phyloP scores from a whole-genome alignment of 306 rosid genomes.

The Rubus idaeus region DNA sequence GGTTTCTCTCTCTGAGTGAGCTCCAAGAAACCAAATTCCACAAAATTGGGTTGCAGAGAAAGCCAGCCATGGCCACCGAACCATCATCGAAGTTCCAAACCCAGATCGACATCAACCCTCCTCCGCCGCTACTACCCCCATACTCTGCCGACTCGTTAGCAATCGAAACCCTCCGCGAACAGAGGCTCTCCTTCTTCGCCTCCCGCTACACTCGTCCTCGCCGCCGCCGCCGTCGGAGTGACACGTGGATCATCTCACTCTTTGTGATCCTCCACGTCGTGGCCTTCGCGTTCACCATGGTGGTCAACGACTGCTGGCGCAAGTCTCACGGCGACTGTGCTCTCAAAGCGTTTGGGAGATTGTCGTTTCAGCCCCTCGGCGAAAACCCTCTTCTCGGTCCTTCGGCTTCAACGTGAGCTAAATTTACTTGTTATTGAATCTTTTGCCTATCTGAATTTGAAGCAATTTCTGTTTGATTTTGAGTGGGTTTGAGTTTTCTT shows the following conservation, averaged over 20 bases:
- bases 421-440: constrained; percentile 2
- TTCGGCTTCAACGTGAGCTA: constrained; percentile 78
- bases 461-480: neutral
- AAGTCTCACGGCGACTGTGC: constrained; percentile 72
- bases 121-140: constrained; percentile 17
- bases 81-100: constrained; percentile 28
- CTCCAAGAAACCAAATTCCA: neutral
- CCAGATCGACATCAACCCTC: constrained; percentile 51
- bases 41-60: neutral
- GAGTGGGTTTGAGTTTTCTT: constrained; percentile 1
- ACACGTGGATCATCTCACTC: constrained; percentile 84
- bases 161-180: constrained; percentile 34
- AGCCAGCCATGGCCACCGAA: constrained; percentile 32
- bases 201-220: constrained; percentile 37
- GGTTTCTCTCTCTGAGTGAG: neutral
- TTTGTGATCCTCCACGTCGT: constrained; percentile 67
- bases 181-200: constrained; percentile 27
- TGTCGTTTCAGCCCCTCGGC: constrained; percentile 78
- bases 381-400: constrained; percentile 95
- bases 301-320: constrained; percentile 73
- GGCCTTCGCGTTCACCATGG: constrained; percentile 72
- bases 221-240: constrained; percentile 40
- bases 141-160: neutral
- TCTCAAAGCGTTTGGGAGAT: constrained; percentile 56
- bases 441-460: neutral